Base-by-base conservation (phyloP, 2,329 filamentous ascomycete species). In the Cladosporium sp. region DNA sequence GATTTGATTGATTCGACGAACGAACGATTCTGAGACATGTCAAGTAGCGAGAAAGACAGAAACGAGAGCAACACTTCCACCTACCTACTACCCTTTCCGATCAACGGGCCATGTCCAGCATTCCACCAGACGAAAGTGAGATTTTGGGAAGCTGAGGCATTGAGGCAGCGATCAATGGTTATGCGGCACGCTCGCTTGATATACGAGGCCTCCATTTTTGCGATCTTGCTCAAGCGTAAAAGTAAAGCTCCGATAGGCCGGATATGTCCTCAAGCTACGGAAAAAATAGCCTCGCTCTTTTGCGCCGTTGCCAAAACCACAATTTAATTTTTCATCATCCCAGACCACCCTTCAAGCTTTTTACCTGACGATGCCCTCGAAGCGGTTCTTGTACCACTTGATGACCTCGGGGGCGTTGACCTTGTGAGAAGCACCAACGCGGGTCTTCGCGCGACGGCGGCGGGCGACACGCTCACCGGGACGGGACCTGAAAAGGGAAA, bases 311-410 rank as follows among this genome's bases (percentile, higher is more conserved):
- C 61, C 63, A 52, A 54, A 53, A 58, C 58, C 39, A 36, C 29
- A 32, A 40, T 50, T 43, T 22, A 38, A 51, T 54, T 51, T 44
- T 55, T n/a, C n/a, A n/a, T 32, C 54, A 56, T 58, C 53, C 55
- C 57, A 56, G 55, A 51, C 52, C 43, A 54, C 54, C 43, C 43
- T 43, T 47, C 44, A 44, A 36, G 54, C 62, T 70, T 69, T 84
- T 89, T 95, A 97, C 82, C 93, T 86, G 80, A 99, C 89, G 74
- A 97, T 97, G 74, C 92, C 93, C 74, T 97, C 90, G 85, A 96
- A 96, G 77, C 90, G 85, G 74, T 82, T 84, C 82, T 88, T 88
- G 83, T 87, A 99, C 93, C 93, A 99, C 82, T 91, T 95, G 80
- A 97, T 79, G 70, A 91, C 96, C 85, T 99, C 93, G 61, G 83